These are phyloP conservation scores for Neoascochyta sp. DNA, from an alignment of 2,329 filamentous ascomycete genomes.

Conservation along the genomic window DNA sequence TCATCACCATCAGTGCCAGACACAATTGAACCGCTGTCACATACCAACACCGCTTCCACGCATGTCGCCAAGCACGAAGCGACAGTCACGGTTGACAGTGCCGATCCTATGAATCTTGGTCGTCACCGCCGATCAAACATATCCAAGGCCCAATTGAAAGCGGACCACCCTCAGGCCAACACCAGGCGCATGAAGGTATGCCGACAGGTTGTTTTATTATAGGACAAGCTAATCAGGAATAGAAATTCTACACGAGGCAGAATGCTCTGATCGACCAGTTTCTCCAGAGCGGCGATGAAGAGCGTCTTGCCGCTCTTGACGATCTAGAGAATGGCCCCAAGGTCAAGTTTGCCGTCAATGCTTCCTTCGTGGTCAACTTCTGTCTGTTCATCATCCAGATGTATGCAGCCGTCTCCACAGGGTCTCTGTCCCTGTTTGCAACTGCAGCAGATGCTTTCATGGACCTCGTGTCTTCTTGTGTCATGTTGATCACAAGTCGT, in stretches of 20 bases:
- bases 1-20: conserved; percentile 22
- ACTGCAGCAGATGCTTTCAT: conserved; percentile 65
- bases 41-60: conserved; percentile 15
- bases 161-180: conserved; percentile 44
- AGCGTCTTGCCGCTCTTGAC: conserved; percentile 51
- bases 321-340: conserved; percentile 47
- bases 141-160: conserved; percentile 47
- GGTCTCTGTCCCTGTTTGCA: conserved; percentile 60
- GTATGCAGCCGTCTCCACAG: conserved; percentile 56
- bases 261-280: conserved; percentile 47
- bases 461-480: conserved; percentile 61
- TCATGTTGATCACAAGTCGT: conserved; percentile 59
- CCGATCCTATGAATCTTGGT: conserved; percentile 38
- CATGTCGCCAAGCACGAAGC: conserved; percentile 22
- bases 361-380: conserved; percentile 38
- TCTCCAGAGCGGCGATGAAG: conserved; percentile 55
- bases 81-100: conserved; percentile 12
- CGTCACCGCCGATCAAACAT: conserved; percentile 34
- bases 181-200: conserved; percentile 34
- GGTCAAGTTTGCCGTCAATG: conserved; percentile 40
- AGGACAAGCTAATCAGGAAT: conserved; percentile 5
- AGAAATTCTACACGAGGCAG: conserved; percentile 43
- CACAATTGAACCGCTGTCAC: conserved; percentile 23
- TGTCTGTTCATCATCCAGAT: conserved; percentile 57
- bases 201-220: background rate